Evolutionary conservation across 164 flowering plant genomes (phyloP).

Genomic region (Stephania yunnanensis): DNA sequence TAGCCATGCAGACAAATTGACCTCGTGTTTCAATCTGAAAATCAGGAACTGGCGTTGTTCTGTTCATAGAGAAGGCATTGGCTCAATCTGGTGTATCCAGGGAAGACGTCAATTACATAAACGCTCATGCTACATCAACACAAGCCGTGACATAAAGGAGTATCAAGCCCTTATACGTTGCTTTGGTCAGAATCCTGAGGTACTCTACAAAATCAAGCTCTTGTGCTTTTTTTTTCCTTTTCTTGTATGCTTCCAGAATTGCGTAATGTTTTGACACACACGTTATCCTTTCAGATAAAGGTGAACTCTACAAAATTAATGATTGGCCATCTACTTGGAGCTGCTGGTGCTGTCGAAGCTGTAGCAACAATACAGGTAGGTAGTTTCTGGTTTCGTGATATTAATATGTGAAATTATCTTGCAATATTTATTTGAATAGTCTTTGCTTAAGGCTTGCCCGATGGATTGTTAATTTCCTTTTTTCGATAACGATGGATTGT

Average conservation of each 20-base stretch:
- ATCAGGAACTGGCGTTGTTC: slow-evolving; percentile 74
- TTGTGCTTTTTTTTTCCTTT: background rate
- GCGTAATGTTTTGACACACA: slow-evolving; percentile 1
- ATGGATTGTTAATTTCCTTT: background rate
- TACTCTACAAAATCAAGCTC: slow-evolving; percentile 13
- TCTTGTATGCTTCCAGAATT: background rate
- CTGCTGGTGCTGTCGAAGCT: slow-evolving; percentile 98
- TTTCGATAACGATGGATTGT: background rate
- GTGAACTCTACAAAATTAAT: slow-evolving; percentile 94
- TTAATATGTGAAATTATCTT: background rate
- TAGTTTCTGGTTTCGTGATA: background rate
- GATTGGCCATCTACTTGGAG: slow-evolving; percentile 96
- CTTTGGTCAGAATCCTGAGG: slow-evolving; percentile 90
- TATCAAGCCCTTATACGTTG: slow-evolving; percentile 78
- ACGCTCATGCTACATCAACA: slow-evolving; percentile 95
- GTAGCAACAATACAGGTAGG: slow-evolving; percentile 86
- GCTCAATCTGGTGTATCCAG: slow-evolving; percentile 68
- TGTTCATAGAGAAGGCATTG: slow-evolving; percentile 86
- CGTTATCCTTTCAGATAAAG: slow-evolving; percentile 41
- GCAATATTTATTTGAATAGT: background rate
- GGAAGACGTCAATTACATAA: slow-evolving; percentile 72
- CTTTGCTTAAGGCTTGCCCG: background rate
- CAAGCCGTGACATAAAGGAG: slow-evolving; percentile 83
- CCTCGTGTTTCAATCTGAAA: slow-evolving; percentile 2
- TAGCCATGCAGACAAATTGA: background rate